Percentiles rank a stretch among this genome's conserved stretches.
Conservation (phyloP, 176 grass and related monocot genomes). For the Elymus sibiricus region DNA sequence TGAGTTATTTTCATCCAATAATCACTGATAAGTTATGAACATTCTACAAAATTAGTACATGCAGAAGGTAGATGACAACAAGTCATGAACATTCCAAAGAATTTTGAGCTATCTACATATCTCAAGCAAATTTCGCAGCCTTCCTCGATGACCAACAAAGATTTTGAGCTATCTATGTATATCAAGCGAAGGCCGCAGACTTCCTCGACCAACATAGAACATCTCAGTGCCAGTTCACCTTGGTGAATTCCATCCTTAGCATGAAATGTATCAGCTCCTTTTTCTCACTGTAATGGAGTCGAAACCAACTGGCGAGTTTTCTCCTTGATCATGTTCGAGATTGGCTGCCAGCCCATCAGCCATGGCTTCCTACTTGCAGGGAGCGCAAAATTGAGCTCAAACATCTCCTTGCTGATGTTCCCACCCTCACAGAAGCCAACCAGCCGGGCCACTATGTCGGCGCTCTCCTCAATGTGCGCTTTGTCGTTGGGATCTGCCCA, state of each 20-base stretch:
- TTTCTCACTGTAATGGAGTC: not conserved
- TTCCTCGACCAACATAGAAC: no score
- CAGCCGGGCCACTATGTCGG: conserved; percentile 76
- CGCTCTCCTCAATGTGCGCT: conserved; percentile 65
- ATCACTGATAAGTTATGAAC: not conserved
- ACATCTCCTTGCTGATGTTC: conserved; percentile 96
- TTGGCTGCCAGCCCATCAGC: conserved; percentile 89
- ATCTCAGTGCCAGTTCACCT: not conserved
- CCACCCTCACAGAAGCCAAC: conserved; percentile 93
- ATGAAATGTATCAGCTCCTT: not conserved
- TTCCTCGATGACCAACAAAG: not conserved
- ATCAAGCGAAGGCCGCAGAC: no score
- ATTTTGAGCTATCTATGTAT: not conserved
- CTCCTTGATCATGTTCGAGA: conserved; percentile 54
- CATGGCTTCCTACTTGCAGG: conserved; percentile 79
- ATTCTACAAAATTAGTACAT: not conserved
- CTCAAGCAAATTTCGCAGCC: not conserved
- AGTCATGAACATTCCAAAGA: not conserved
- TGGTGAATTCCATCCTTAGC: not conserved
- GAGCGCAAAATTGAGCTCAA: conserved; percentile 73
- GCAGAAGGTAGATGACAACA: not conserved
- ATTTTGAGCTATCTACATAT: conserved; percentile 1
- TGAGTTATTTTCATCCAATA: not conserved
- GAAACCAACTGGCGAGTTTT: not conserved
- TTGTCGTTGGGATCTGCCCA: conserved; percentile 66